These are phyloP conservation scores for Candida tammaniensis DNA, from an alignment of 805 yeast genomes.

Conservation along the genomic window DNA sequence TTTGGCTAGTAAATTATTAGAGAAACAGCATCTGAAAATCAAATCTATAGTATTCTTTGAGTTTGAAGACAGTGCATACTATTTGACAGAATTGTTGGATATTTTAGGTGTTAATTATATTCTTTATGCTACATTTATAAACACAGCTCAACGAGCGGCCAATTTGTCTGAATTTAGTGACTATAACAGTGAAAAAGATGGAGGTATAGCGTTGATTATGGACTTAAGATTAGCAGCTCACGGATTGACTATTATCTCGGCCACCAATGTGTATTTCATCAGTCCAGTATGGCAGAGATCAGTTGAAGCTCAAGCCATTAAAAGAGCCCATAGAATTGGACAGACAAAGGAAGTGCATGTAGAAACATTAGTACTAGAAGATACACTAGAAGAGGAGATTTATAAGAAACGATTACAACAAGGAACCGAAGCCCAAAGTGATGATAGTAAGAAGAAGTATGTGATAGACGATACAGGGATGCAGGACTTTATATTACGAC, in stretches of 20 bases:
- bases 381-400: slow-evolving; percentile 69
- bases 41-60: slow-evolving; percentile 68
- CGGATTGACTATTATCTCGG: slow-evolving; percentile 65
- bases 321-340: slow-evolving; percentile 76
- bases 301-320: slow-evolving; percentile 72
- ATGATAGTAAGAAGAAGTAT: slow-evolving; percentile 23
- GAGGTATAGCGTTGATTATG: slow-evolving; percentile 60
- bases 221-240: slow-evolving; percentile 66
- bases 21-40: slow-evolving; percentile 44
- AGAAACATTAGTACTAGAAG: slow-evolving; percentile 62
- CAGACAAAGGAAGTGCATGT: slow-evolving; percentile 61
- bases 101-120: slow-evolving; percentile 57
- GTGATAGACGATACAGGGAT: slow-evolving; percentile 60
- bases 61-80: slow-evolving; percentile 69
- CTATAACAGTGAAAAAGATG: slow-evolving; percentile 27
- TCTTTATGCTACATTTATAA: slow-evolving; percentile 61
- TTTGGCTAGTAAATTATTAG: slow-evolving; percentile 50
- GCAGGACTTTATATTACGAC: slow-evolving; percentile 52
- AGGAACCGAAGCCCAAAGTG: slow-evolving; percentile 10
- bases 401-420: slow-evolving; percentile 37
- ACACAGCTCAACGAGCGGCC: slow-evolving; percentile 47
- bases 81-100: slow-evolving; percentile 62
- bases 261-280: slow-evolving; percentile 67
- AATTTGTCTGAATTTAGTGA: slow-evolving; percentile 51
- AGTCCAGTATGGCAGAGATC: slow-evolving; percentile 71